Conservation (phyloP, 139 green algal species). For the Zygnema circumcarinatum region DNA sequence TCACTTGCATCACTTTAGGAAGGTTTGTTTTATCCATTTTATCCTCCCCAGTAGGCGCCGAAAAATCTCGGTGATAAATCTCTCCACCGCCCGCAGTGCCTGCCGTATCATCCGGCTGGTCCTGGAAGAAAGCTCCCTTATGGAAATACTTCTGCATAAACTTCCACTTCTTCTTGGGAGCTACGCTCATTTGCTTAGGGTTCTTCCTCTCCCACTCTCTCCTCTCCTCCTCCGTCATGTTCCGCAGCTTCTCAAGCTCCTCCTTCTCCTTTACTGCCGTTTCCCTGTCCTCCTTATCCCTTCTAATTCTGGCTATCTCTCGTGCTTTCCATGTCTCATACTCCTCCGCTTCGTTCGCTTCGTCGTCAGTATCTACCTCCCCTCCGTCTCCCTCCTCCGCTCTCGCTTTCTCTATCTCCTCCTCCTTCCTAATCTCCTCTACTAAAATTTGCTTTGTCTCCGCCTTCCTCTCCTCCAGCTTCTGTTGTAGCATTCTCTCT, state of each 20-base stretch:
- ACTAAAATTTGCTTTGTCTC: constrained; percentile 57
- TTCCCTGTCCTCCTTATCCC: constrained; percentile 67
- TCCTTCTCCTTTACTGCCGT: constrained; percentile 64
- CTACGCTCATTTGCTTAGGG: constrained; percentile 68
- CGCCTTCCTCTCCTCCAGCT: constrained; percentile 52
- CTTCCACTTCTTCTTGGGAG: constrained; percentile 71
- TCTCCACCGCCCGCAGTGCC: constrained; percentile 54
- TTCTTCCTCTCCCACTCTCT: constrained; percentile 74
- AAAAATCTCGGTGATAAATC: constrained; percentile 81
- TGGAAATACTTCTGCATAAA: constrained; percentile 99
- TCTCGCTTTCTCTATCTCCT: constrained; percentile 72
- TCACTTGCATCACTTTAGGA: constrained; percentile 94
- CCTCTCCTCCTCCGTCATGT: constrained; percentile 88
- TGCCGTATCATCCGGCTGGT: constrained; percentile 73
- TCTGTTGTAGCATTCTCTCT: constrained; percentile 61
- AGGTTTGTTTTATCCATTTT: constrained; percentile 87
- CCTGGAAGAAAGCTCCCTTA: constrained; percentile 93
- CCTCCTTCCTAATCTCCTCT: constrained; percentile 55
- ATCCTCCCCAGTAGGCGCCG: constrained; percentile 87
- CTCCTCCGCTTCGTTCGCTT: constrained; percentile 71
- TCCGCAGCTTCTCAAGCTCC: constrained; percentile 75
- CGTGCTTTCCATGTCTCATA: constrained; percentile 85
- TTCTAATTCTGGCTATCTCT: constrained; percentile 81
- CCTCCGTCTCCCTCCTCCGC: constrained; percentile 49
- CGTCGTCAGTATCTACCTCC: constrained; percentile 85